Percentiles rank a stretch among this genome's conserved stretches.
These are phyloP conservation scores for Inga oerstediana DNA, from an alignment of 306 rosid species.

Conservation along the genomic window DNA sequence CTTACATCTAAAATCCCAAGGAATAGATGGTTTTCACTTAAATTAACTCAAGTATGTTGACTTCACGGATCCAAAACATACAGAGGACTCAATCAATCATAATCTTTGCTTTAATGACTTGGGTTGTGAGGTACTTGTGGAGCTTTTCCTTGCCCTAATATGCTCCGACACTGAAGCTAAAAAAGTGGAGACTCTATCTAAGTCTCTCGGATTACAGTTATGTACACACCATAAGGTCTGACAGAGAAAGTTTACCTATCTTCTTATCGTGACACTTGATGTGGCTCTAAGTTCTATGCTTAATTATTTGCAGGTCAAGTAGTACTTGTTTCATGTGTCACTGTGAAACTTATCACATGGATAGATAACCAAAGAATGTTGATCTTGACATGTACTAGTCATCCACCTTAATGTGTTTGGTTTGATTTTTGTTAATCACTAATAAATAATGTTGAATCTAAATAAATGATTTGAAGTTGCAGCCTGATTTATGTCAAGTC, in stretches of 20 bases:
- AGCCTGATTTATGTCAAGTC: background rate
- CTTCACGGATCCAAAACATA: background rate
- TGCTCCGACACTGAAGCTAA: constrained; percentile 34
- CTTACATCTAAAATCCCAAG: too few species aligned
- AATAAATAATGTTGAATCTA: too few species aligned
- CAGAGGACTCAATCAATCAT: constrained; percentile 25
- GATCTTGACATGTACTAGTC: background rate
- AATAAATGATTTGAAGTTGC: too few species aligned
- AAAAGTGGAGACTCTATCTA: background rate
- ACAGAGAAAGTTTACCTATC: background rate
- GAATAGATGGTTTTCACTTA: too few species aligned
- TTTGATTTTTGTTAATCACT: background rate
- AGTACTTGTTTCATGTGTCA: background rate
- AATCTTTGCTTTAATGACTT: constrained; percentile 34
- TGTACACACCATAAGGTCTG: background rate
- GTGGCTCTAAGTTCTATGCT: background rate
- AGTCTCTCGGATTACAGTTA: background rate
- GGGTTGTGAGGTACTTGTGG: constrained; percentile 18
- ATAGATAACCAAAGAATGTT: background rate
- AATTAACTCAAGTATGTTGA: background rate
- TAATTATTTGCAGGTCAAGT: background rate
- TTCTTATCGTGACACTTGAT: background rate
- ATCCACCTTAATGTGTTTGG: background rate
- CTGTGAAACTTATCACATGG: background rate
- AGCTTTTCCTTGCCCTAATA: constrained; percentile 13